These are phyloP conservation scores for Nakaseomyces kungkrabaensis DNA, from an alignment of 1,139 yeast species.

Conservation along the genomic window DNA sequence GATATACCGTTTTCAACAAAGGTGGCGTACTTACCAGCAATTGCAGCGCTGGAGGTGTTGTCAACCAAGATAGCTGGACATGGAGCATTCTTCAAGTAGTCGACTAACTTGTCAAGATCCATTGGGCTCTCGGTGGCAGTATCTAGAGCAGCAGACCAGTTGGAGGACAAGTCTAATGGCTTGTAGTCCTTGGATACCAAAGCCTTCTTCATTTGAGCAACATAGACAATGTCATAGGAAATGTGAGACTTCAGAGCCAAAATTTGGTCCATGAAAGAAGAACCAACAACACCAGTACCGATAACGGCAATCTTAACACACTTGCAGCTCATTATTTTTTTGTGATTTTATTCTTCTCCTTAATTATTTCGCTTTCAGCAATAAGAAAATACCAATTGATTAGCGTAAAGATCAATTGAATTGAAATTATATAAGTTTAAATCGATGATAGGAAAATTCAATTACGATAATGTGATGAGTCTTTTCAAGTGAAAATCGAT, in stretches of 20 bases:
- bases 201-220: constrained; percentile 68
- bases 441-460: neutral
- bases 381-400: too few species aligned
- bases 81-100: constrained; percentile 54
- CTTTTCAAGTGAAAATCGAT: neutral
- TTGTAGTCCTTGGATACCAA: constrained; percentile 56
- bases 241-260: constrained; percentile 37
- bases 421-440: neutral
- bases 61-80: constrained; percentile 79
- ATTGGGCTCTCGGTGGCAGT: constrained; percentile 46
- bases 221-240: constrained; percentile 64
- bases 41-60: constrained; percentile 75
- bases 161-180: constrained; percentile 49
- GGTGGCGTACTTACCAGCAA: constrained; percentile 69
- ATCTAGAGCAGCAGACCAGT: constrained; percentile 42
- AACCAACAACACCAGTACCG: constrained; percentile 84
- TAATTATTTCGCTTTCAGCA: too few species aligned
- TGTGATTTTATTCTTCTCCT: neutral
- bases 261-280: constrained; percentile 76
- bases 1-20: constrained; percentile 74
- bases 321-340: constrained; percentile 17
- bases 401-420: too few species aligned
- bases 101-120: constrained; percentile 46
- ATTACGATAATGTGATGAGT: neutral
- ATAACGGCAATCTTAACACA: constrained; percentile 42